Evolutionary conservation across 768 basidiomycete genomes (phyloP), one percentile per base, ranked within the genome.

Genomic region (Megacollybia marginata): DNA sequence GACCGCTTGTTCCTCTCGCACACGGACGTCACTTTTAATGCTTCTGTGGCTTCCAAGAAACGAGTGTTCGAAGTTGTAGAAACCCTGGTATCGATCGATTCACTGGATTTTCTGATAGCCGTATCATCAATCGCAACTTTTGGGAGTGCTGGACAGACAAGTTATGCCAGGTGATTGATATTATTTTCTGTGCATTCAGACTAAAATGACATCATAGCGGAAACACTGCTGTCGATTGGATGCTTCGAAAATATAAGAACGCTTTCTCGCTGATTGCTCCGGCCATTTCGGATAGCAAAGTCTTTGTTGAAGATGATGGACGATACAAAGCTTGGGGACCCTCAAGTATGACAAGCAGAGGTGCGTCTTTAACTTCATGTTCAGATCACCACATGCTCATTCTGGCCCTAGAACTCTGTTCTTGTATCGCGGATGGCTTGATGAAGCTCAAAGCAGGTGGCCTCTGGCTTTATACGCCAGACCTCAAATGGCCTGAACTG

Each of bases 101-200:
- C 40, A 28, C 48, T 59, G 13, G 60, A 62, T 43, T 62, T 61
- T 45, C 46, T 62, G 20, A 49, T 62, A 38, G 54, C 56, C 11
- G 51, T 62, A 36, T 62, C 60, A 1, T 60, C 60, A 4, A 51
- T 59, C 15, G 48, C 57, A 19, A 49, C 54, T 31, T 42, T 57
- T 11, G 60, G 60, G 13, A 58, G 52, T 31, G 50, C 51, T 34
- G 60, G 60, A 12, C 60, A 62, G 48, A 55, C 57, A 19, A 62
- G 58, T 34, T 61, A 61, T 48, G 51, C 60, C 4, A 55, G 52
- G 59, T 60, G 28, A 46, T 47, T 47, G 35, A 12, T 28, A 28
- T 28, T 28, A 2, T 6, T 28, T 28, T 6, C 23, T 28, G 23
- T 28, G 23, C 23, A 28, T 28, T 28, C 23, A 6, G 6, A 28